Conservation (phyloP, 1,284 basidiomycete genomes). For the Heterobasidion irregulare region DNA sequence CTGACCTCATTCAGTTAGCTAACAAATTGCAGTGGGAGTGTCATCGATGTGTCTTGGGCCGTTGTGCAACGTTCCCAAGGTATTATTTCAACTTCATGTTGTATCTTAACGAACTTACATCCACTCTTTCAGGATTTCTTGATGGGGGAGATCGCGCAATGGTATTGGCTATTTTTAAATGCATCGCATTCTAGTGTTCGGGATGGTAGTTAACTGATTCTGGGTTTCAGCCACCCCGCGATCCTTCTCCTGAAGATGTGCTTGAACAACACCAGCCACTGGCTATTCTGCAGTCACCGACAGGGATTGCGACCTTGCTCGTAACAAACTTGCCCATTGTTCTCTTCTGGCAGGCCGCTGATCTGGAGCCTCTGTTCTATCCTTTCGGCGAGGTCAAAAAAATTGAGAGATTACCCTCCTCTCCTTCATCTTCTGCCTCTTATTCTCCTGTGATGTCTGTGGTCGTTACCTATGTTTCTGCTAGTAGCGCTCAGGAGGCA, state of each 20-base stretch:
- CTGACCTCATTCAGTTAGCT: background rate
- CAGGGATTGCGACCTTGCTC: constrained; percentile 26
- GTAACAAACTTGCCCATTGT: constrained; percentile 59
- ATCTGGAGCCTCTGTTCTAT: constrained; percentile 63
- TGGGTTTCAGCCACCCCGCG: background rate
- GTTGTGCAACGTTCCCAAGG: constrained; percentile 77
- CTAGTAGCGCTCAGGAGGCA: constrained; percentile 51
- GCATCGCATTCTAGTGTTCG: constrained; percentile 25
- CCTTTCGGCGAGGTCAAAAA: constrained; percentile 64
- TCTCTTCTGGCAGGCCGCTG: constrained; percentile 56
- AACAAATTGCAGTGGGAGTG: constrained; percentile 41
- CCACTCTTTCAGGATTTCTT: constrained; percentile 46
- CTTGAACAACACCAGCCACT: constrained; percentile 13
- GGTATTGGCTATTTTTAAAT: constrained; percentile 34
- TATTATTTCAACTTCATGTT: constrained; percentile 14
- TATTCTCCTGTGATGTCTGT: constrained; percentile 33
- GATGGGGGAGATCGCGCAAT: constrained; percentile 72
- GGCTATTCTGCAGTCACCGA: constrained; percentile 18
- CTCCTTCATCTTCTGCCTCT: constrained; percentile 21
- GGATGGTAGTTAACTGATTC: constrained; percentile 9
- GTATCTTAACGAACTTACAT: background rate
- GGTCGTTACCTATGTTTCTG: constrained; percentile 51
- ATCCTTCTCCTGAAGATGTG: constrained; percentile 13
- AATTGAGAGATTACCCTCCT: constrained; percentile 31
- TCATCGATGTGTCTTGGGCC: constrained; percentile 73